These are phyloP conservation scores for Amylostereum areolatum DNA, from an alignment of 1,284 basidiomycete genomes.

Conservation along the genomic window DNA sequence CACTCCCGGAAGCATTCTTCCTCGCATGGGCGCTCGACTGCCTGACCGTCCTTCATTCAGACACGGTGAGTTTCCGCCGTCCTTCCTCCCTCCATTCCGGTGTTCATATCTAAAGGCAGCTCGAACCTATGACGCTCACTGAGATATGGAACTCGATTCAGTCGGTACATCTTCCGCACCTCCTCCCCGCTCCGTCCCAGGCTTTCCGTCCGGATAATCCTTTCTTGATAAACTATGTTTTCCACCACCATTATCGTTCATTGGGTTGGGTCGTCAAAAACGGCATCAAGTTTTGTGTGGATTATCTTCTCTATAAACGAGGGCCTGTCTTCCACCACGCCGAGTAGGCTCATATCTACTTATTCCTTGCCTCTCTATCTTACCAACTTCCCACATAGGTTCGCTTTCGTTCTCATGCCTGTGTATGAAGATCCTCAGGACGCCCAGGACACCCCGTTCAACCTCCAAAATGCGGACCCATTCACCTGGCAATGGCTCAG, in stretches of 20 bases:
- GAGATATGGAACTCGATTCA: slow-evolving; percentile 62
- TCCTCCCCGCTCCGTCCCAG: slow-evolving; percentile 15
- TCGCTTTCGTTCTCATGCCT: slow-evolving; percentile 85
- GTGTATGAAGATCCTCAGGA: slow-evolving; percentile 84
- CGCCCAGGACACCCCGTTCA: slow-evolving; percentile 52
- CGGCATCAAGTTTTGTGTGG: slow-evolving; percentile 97
- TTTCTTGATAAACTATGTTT: slow-evolving; percentile 86
- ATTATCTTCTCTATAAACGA: slow-evolving; percentile 90
- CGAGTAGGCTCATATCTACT: slow-evolving; percentile 53
- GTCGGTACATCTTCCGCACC: slow-evolving; percentile 24
- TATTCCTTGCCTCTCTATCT: background rate
- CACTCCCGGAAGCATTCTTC: slow-evolving; percentile 91
- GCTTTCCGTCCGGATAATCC: slow-evolving; percentile 77
- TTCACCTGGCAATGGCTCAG: slow-evolving; percentile 95
- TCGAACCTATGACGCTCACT: slow-evolving; percentile 43
- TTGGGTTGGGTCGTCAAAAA: slow-evolving; percentile 97
- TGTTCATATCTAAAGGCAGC: slow-evolving; percentile 26
- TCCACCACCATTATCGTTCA: slow-evolving; percentile 94
- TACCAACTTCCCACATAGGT: slow-evolving; percentile 43
- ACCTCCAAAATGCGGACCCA: slow-evolving; percentile 60
- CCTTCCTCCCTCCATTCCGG: slow-evolving; percentile 3
- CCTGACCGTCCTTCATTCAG: slow-evolving; percentile 64
- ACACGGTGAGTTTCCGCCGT: slow-evolving; percentile 41
- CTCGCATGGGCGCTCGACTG: slow-evolving; percentile 82
- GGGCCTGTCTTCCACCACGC: slow-evolving; percentile 96